phyloP scores from a whole-genome alignment of 495 filamentous ascomycete genomes.

The Aspergillus nidulans region DNA sequence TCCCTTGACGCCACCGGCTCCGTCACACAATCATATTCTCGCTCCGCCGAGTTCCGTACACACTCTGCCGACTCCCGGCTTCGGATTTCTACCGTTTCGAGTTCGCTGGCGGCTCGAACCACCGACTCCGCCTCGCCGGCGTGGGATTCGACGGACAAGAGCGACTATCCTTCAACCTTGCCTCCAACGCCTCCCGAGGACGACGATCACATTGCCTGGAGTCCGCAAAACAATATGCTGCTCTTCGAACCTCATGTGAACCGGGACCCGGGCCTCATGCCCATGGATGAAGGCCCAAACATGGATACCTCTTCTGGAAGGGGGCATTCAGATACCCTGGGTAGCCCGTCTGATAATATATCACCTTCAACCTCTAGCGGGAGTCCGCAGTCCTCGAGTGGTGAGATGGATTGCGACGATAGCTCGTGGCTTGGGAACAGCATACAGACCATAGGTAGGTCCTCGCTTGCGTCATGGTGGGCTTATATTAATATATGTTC shows the following conservation, averaged over 20 bases:
- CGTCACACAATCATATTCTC: slow-evolving; percentile 20
- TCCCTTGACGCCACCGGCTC: slow-evolving; percentile 39
- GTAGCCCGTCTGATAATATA: slow-evolving; percentile 34
- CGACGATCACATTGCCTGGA: slow-evolving; percentile 40
- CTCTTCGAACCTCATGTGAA: slow-evolving; percentile 31
- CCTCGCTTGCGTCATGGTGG: neutral
- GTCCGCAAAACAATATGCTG: slow-evolving; percentile 31
- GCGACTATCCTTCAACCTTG: slow-evolving; percentile 34
- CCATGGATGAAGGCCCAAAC: slow-evolving; percentile 37
- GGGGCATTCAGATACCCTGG: slow-evolving; percentile 26
- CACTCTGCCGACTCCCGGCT: slow-evolving; percentile 37
- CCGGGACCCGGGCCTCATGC: slow-evolving; percentile 25
- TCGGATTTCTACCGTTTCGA: slow-evolving; percentile 35
- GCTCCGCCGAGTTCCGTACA: slow-evolving; percentile 25
- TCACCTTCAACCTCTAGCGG: slow-evolving; percentile 35
- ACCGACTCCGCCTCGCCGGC: slow-evolving; percentile 21
- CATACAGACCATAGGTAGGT: slow-evolving; percentile 40
- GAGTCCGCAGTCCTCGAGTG: slow-evolving; percentile 33
- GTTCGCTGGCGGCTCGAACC: slow-evolving; percentile 28
- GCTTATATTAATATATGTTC: slow-evolving; percentile 11
- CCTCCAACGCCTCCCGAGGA: slow-evolving; percentile 44
- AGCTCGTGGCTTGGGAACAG: slow-evolving; percentile 43
- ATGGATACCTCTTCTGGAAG: slow-evolving; percentile 27
- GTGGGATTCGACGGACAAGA: slow-evolving; percentile 29
- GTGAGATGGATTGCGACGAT: slow-evolving; percentile 39